These are phyloP conservation scores for Cyclotella choctawhatcheeana DNA, from an alignment of 108 stramenopile species.

Conservation along the genomic window DNA sequence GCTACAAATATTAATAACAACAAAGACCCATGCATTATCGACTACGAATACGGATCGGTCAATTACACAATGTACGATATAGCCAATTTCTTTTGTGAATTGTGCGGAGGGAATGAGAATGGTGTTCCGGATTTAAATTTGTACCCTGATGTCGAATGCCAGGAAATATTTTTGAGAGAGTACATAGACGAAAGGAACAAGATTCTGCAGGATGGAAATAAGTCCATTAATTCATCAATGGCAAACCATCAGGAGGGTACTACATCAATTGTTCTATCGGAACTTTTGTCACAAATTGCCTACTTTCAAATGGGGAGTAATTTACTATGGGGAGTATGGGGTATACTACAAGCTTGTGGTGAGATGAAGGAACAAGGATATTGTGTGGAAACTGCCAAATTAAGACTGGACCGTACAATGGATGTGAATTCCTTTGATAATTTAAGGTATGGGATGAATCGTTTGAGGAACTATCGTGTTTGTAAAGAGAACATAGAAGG, in stretches of 20 bases:
- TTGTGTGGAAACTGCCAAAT: conserved; percentile 45
- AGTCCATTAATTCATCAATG: too few relatives aligned
- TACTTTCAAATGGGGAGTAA: conserved; percentile 78
- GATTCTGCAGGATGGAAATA: conserved; percentile 2
- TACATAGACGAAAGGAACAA: conserved; percentile 50
- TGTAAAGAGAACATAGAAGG: conserved; percentile 29
- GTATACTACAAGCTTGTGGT: conserved; percentile 72
- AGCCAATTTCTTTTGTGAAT: conserved; percentile 91
- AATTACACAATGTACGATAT: conserved; percentile 85
- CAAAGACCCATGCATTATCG: conserved; percentile 67
- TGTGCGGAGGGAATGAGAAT: conserved; percentile 76
- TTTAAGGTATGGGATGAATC: conserved; percentile 42
- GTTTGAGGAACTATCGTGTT: conserved; percentile 23
- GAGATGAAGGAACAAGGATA: conserved; percentile 66
- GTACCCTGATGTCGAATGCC: conserved; percentile 52
- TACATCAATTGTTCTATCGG: conserved; percentile 8
- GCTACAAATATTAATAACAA: too few relatives aligned
- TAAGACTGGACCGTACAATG: conserved; percentile 17
- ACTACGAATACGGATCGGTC: conserved; percentile 87
- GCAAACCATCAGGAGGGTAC: too few relatives aligned
- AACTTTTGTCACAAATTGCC: conserved; percentile 53
- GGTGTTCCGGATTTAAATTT: conserved; percentile 62
- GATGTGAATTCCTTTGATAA: conserved; percentile 30
- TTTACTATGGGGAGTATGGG: conserved; percentile 90
- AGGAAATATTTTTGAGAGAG: conserved; percentile 49